Evolutionary conservation across 768 basidiomycete genomes (phyloP), one percentile per base, ranked within the genome.

Genomic region (Phaffia tasmanica): DNA sequence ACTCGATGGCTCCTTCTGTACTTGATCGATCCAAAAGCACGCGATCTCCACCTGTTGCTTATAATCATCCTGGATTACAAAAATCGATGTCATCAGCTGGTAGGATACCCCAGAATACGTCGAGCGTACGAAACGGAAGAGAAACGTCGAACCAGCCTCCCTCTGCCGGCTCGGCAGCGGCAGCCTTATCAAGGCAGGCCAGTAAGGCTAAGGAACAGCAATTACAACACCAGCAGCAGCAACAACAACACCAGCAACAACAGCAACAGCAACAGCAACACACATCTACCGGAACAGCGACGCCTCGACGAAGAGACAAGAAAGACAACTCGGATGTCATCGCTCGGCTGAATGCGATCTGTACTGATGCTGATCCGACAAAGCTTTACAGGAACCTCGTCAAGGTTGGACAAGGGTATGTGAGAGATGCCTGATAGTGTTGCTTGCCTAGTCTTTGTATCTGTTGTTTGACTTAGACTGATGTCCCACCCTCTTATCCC

Each of bases 321-420:
- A 81, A 81, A 65, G 87, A 88, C 74, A 85, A 86, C 76, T 83
- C 81, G 35, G 93, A 97, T 72, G 91, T 98, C 68, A 86, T 98
- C 69, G 86, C 85, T 72, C 84, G 92, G 21, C 77, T 99, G 71
- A 86, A 89, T 74, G 85, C 86, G 73, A 98, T 99, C 73, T 99
- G 95, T 74, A 94, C 94, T 1, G 91, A 95, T 74, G 93, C 91
- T 5, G 95, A 99, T 77, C 95, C 95, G 32, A 98, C 93, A 47
- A 84, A 84, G 76, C 78, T 97, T 47, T 98, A 98, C 74, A 82
- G 93, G 66, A 92, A 83, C 73, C 81, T 98, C 53, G 85, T 89
- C 77, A 98, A 97, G 83, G 95, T 98, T 74, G 95, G 94, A 50
- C 94, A 98, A 77, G 95, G 94, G 91, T 94, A 72, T 74, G 87